Evolutionary conservation across 2,329 filamentous ascomycete species (phyloP).

Genomic region (Stachybotrys chartarum): DNA sequence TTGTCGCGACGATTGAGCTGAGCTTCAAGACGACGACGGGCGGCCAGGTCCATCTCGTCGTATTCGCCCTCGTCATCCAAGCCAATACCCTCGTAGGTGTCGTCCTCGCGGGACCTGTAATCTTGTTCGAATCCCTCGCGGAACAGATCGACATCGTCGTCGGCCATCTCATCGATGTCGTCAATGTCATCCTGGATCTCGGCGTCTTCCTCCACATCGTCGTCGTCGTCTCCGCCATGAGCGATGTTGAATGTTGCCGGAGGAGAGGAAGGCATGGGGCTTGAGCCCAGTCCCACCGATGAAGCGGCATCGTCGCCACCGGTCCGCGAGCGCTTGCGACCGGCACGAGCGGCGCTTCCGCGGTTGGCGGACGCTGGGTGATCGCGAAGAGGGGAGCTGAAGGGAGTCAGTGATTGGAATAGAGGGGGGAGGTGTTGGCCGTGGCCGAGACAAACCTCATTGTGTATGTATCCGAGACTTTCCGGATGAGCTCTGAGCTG

Average conservation of each 20-base stretch:
- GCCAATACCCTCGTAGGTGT: conserved; percentile 62
- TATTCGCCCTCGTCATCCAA: conserved; percentile 75
- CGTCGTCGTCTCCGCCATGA: conserved; percentile 61
- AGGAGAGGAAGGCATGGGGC: conserved; percentile 60
- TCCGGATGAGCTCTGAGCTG: too few species aligned
- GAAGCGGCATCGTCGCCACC: conserved; percentile 44
- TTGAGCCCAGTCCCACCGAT: conserved; percentile 45
- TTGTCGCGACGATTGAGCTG: conserved; percentile 68
- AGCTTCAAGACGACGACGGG: conserved; percentile 63
- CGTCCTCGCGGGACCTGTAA: conserved; percentile 59
- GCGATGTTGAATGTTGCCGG: conserved; percentile 54
- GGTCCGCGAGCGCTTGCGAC: conserved; percentile 49
- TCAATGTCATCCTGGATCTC: conserved; percentile 68
- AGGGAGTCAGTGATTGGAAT: background rate
- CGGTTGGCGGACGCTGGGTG: conserved; percentile 81
- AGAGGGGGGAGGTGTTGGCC: background rate
- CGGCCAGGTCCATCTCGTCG: conserved; percentile 58
- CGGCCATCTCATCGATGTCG: conserved; percentile 74
- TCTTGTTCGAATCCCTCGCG: conserved; percentile 66
- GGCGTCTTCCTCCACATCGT: conserved; percentile 64
- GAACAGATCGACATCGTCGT: conserved; percentile 75
- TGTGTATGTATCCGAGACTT: background rate
- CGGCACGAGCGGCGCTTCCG: conserved; percentile 46
- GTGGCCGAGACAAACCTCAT: background rate
- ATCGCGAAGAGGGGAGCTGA: conserved; percentile 73